Percentiles rank a stretch among this genome's conserved stretches.
These are phyloP conservation scores for Primulina huaijiensis DNA, from an alignment of 257 asterid species.

Conservation along the genomic window DNA sequence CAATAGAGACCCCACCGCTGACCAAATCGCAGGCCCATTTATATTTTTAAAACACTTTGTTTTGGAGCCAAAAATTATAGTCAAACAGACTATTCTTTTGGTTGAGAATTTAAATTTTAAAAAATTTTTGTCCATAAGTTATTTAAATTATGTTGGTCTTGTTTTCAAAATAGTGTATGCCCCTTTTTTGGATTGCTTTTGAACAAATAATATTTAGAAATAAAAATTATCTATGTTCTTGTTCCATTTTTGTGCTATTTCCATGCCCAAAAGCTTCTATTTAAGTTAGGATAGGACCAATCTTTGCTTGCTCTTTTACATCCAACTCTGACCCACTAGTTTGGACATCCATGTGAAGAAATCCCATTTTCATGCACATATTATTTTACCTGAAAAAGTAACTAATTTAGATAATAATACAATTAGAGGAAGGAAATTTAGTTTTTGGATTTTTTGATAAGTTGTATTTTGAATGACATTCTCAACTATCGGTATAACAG, in stretches of 20 bases:
- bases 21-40: background rate
- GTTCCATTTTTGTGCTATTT: conserved; percentile 5
- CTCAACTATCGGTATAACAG: conserved; percentile 21
- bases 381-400: background rate
- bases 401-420: background rate
- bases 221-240: background rate
- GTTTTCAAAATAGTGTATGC: no score
- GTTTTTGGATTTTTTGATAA: background rate
- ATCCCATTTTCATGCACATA: conserved; percentile 10
- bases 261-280: conserved; percentile 18
- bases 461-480: no score
- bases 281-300: conserved; percentile 2
- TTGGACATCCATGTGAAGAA: background rate
- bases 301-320: conserved; percentile 13
- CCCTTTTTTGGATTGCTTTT: background rate
- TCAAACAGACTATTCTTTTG: no score
- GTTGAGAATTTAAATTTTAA: background rate
- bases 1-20: background rate
- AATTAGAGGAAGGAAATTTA: background rate
- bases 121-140: no score
- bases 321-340: background rate
- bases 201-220: background rate
- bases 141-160: no score
- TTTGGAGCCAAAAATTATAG: background rate
- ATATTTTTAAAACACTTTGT: background rate